Evolutionary conservation across 1,139 yeast genomes (phyloP).

Genomic region (Citeromyces hawaiiensis): DNA sequence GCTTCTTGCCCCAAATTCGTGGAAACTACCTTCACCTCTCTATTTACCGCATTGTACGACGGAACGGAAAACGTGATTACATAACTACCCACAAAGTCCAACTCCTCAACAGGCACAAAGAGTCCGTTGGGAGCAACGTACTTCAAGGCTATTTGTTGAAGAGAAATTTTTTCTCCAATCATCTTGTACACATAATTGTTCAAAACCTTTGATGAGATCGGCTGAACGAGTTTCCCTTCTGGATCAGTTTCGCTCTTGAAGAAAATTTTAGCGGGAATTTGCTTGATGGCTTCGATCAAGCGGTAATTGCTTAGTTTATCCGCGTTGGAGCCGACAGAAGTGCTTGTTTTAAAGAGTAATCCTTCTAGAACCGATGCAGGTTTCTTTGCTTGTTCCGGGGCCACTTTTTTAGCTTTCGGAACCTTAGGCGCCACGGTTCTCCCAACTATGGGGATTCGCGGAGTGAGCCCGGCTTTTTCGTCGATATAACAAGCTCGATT

Average conservation of each 20-base stretch:
- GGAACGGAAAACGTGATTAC: slow-evolving; percentile 3
- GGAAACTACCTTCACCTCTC: background rate
- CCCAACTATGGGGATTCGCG: slow-evolving; percentile 49
- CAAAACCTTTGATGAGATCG: slow-evolving; percentile 1
- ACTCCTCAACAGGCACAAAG: background rate
- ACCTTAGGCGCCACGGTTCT: slow-evolving; percentile 7
- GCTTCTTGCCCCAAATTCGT: background rate
- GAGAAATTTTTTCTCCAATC: slow-evolving; percentile 2
- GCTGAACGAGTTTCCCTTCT: background rate
- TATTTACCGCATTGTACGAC: background rate
- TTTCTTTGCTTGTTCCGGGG: background rate
- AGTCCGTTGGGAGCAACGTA: slow-evolving; percentile 1
- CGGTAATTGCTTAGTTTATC: background rate
- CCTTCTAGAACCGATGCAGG: background rate
- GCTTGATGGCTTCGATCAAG: background rate
- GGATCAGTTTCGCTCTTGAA: slow-evolving; percentile 2
- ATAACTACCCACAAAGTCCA: slow-evolving; percentile 3
- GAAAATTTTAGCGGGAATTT: slow-evolving; percentile 2
- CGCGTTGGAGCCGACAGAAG: background rate
- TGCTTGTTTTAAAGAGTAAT: background rate
- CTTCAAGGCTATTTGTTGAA: background rate
- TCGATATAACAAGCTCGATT: slow-evolving; percentile 65
- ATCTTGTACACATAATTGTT: slow-evolving; percentile 1
- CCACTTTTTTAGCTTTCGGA: slow-evolving; percentile 3
- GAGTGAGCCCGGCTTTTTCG: slow-evolving; percentile 26